Conservation (phyloP, 169 alveolate genomes). For the Plasmodium relictum region DNA sequence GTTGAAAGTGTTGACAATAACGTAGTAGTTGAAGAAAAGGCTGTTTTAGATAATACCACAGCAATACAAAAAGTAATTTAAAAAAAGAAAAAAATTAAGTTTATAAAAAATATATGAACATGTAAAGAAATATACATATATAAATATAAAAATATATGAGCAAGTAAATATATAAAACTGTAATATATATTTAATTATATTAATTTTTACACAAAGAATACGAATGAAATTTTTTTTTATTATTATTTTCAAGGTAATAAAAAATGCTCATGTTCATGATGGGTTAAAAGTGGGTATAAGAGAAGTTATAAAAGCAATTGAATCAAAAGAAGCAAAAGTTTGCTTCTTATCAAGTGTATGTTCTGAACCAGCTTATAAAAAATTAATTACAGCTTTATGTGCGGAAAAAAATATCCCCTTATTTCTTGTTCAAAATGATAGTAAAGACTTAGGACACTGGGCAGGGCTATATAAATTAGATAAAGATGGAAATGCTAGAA, state of each 20-base stretch:
- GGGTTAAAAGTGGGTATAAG: conserved; percentile 96
- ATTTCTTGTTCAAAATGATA: conserved; percentile 92
- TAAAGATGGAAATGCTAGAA: conserved; percentile 95
- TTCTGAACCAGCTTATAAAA: conserved; percentile 96
- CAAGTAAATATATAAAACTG: neutral
- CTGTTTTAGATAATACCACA: conserved; percentile 81
- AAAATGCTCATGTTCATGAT: conserved; percentile 92
- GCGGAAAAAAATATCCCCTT: conserved; percentile 94
- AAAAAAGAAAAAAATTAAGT: neutral
- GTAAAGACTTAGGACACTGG: conserved; percentile 97
- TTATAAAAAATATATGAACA: neutral
- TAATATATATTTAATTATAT: neutral
- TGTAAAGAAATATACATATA: neutral
- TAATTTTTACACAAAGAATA: neutral
- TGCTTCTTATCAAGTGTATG: conserved; percentile 95
- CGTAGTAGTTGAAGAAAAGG: conserved; percentile 79
- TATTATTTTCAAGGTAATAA: conserved; percentile 83
- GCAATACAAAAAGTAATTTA: conserved; percentile 79
- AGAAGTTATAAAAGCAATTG: conserved; percentile 96
- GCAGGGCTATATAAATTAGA: conserved; percentile 97
- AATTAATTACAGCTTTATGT: conserved; percentile 93
- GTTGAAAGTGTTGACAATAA: conserved; percentile 69
- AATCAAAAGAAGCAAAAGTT: conserved; percentile 95
- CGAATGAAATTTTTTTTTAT: neutral
- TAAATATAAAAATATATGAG: neutral